Percentiles rank a stretch among this genome's conserved stretches.
These are phyloP conservation scores for Fusarium cyanostomum DNA, from an alignment of 2,329 filamentous ascomycete genomes.

Conservation along the genomic window DNA sequence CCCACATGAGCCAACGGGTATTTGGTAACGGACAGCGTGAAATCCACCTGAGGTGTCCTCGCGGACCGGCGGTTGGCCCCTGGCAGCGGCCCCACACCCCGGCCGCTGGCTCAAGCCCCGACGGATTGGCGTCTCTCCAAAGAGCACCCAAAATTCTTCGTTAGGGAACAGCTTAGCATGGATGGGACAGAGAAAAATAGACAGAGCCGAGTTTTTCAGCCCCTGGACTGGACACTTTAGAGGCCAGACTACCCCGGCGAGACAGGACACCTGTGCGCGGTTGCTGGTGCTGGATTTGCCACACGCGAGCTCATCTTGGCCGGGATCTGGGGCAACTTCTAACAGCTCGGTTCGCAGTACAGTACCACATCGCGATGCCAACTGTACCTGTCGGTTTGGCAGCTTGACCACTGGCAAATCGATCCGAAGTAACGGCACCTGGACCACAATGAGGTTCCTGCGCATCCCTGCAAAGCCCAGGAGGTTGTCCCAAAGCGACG, in stretches of 20 bases:
- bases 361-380: background rate
- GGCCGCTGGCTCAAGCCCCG: slow-evolving; percentile 36
- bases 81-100: slow-evolving; percentile 42
- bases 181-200: slow-evolving; percentile 17
- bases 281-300: slow-evolving; percentile 1
- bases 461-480: background rate
- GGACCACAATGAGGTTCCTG: background rate
- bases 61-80: slow-evolving; percentile 31
- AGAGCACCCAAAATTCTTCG: slow-evolving; percentile 22
- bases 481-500: background rate
- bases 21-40: slow-evolving; percentile 27
- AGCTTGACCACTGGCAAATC: background rate
- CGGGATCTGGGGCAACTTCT: background rate
- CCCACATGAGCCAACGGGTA: no score
- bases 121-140: slow-evolving; percentile 34
- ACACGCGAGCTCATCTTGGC: background rate
- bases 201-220: slow-evolving; percentile 1
- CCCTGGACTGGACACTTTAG: slow-evolving; percentile 15
- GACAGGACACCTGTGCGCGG: slow-evolving; percentile 20
- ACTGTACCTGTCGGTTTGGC: background rate
- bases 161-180: slow-evolving; percentile 19
- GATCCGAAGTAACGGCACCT: slow-evolving; percentile 1
- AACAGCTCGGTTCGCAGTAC: slow-evolving; percentile 1
- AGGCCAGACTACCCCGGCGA: slow-evolving; percentile 11
- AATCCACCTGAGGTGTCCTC: slow-evolving; percentile 20